Evolutionary conservation across 805 yeast species (phyloP).

Genomic region (Lipomyces chichibuensis): DNA sequence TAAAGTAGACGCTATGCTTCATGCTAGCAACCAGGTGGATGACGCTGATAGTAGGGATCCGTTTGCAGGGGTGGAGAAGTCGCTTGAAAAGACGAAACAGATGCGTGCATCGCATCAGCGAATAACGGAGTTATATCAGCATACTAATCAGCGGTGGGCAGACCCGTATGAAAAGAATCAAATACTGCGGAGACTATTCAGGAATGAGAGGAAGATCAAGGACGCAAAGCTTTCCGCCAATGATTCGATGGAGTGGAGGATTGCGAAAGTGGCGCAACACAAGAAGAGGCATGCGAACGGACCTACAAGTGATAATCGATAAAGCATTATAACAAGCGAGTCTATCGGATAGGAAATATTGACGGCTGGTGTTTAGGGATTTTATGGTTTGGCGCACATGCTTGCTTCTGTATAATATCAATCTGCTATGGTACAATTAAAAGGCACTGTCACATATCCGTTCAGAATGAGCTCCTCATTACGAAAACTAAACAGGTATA

Average conservation of each 20-base stretch:
- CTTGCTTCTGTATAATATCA: neutral
- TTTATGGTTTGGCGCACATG: neutral
- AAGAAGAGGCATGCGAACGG: conserved; percentile 28
- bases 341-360: neutral
- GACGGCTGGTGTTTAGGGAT: neutral
- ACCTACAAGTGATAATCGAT: neutral
- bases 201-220: conserved; percentile 26
- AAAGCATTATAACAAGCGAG: neutral
- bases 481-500: neutral
- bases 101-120: conserved; percentile 20
- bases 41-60: conserved; percentile 22
- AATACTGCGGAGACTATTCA: conserved; percentile 35
- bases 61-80: conserved; percentile 36
- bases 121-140: conserved; percentile 30
- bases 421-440: neutral
- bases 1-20: neutral
- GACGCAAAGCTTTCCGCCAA: conserved; percentile 21
- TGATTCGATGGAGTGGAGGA: conserved; percentile 29
- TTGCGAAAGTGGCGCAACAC: conserved; percentile 27
- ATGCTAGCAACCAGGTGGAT: neutral
- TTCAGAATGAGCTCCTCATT: neutral
- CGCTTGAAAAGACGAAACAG: conserved; percentile 12
- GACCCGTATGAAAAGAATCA: conserved; percentile 40
- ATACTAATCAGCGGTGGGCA: conserved; percentile 36
- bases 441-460: neutral